Evolutionary conservation across 164 flowering plant species (phyloP).

Genomic region (Brasenia schreberi): DNA sequence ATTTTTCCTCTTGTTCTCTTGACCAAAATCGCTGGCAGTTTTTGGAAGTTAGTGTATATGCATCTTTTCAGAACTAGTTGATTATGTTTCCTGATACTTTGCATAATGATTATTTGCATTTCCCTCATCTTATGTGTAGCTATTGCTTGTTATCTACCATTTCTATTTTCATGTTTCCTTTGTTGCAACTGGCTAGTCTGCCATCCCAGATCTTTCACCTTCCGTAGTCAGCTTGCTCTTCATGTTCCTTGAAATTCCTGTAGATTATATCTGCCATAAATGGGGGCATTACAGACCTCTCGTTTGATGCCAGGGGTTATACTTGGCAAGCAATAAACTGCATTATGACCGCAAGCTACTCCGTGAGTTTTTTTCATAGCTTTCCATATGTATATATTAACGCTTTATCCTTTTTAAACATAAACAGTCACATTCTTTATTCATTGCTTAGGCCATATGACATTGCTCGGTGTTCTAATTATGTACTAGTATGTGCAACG

Average conservation of each 20-base stretch:
- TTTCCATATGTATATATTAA: too few species aligned
- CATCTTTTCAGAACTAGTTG: too few species aligned
- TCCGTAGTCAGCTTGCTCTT: neutral
- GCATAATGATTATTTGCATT: too few species aligned
- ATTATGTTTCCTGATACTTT: too few species aligned
- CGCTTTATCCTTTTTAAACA: too few species aligned
- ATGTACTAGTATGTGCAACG: too few species aligned
- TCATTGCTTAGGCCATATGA: neutral
- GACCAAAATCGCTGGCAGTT: too few species aligned
- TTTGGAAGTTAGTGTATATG: too few species aligned
- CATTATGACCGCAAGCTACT: constrained; percentile 69
- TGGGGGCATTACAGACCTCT: constrained; percentile 70
- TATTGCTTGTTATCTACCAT: neutral
- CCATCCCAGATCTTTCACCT: neutral
- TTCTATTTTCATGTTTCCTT: too few species aligned
- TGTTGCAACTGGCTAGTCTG: neutral
- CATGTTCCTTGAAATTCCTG: constrained; percentile 2
- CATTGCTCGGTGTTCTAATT: neutral
- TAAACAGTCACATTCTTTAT: neutral
- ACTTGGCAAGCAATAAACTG: constrained; percentile 66
- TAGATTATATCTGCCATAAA: constrained; percentile 72
- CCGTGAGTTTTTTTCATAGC: constrained; percentile 29
- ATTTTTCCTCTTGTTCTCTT: too few species aligned
- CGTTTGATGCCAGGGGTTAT: constrained; percentile 57
- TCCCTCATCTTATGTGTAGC: too few species aligned